Evolutionary conservation across 345 rosid genomes (phyloP).

Genomic region (Brassica nigra): DNA sequence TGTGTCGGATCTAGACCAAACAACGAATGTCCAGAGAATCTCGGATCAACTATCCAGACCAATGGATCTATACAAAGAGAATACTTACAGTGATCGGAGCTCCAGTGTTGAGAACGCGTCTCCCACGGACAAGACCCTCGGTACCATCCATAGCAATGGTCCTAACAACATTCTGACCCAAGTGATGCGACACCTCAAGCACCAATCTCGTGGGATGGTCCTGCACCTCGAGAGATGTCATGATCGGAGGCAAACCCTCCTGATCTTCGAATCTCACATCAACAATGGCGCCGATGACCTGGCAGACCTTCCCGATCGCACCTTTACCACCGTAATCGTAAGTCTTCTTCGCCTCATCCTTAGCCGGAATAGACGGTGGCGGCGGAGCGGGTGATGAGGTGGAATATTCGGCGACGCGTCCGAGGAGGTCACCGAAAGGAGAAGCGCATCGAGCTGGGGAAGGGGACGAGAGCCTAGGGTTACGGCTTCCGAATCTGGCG

Average conservation of each 20-base stretch:
- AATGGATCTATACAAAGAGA: neutral
- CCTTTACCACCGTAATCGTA: constrained; percentile 86
- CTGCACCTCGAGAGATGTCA: constrained; percentile 90
- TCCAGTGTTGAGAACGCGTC: constrained; percentile 84
- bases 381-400: constrained; percentile 57
- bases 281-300: constrained; percentile 94
- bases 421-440: constrained; percentile 55
- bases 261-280: constrained; percentile 76
- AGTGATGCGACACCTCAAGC: constrained; percentile 93
- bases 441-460: constrained; percentile 53
- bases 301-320: constrained; percentile 87
- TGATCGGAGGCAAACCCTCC: constrained; percentile 94
- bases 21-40: neutral
- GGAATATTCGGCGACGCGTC: constrained; percentile 70
- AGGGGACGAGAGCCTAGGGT: constrained; percentile 41
- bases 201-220: constrained; percentile 72
- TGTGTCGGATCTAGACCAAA: constrained; percentile 1
- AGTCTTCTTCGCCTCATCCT: constrained; percentile 47
- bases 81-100: constrained; percentile 88
- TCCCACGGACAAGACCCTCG: constrained; percentile 82
- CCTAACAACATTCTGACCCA: constrained; percentile 84
- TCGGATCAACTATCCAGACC: neutral
- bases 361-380: constrained; percentile 45
- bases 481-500: constrained; percentile 37
- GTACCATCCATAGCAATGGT: constrained; percentile 98